Conservation (phyloP, 306 rosid species). For the apple (Malus domestica) region ASM211411v1 NC_041799.1:456001-456500, state of each 20-base stretch:
- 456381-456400: constrained; percentile 86
- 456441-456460: constrained; percentile 97
- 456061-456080: neutral
- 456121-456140: constrained; percentile 65
- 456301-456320: constrained; percentile 85
- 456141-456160: constrained; percentile 77
- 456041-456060: neutral
- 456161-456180: constrained; percentile 92
- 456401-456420: constrained; percentile 99
- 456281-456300: constrained; percentile 92
- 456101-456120: neutral
- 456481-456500: constrained; percentile 47
- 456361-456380: constrained; percentile 97
- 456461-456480: constrained; percentile 89
- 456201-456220: constrained; percentile 99
- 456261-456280: constrained; percentile 73
- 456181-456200: constrained; percentile 99
- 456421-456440: constrained; percentile 91
- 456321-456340: constrained; percentile 82
- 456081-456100: neutral
- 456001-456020: neutral
- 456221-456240: constrained; percentile 99
- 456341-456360: constrained; percentile 99
- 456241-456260: constrained; percentile 98
- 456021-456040: neutral